These are phyloP conservation scores for Septoria petroselini DNA, from an alignment of 2,329 filamentous ascomycete species.

Conservation along the genomic window DNA sequence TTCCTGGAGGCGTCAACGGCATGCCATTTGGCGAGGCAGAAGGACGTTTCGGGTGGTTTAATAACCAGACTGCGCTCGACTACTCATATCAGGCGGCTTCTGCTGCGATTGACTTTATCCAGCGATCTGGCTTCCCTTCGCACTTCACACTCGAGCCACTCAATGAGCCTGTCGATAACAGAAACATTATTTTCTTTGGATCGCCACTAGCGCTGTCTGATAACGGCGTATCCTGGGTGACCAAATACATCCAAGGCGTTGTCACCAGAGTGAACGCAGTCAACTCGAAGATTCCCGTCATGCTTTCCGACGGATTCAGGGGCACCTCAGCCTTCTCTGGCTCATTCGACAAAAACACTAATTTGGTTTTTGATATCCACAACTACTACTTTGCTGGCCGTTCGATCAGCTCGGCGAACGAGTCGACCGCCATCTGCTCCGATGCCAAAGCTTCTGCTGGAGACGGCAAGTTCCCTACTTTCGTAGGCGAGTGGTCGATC, in stretches of 20 bases:
- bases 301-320: conserved; percentile 36
- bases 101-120: conserved; percentile 36
- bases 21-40: conserved; percentile 30
- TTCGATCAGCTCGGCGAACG: conserved; percentile 27
- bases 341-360: conserved; percentile 27
- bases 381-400: conserved; percentile 35
- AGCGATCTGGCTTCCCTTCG: conserved; percentile 30
- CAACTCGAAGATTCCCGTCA: conserved; percentile 34
- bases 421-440: conserved; percentile 29
- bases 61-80: conserved; percentile 37
- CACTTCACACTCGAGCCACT: conserved; percentile 39
- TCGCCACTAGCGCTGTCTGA: conserved; percentile 34
- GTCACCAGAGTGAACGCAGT: conserved; percentile 27
- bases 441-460: conserved; percentile 25
- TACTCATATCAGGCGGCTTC: conserved; percentile 37
- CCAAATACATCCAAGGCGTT: conserved; percentile 36
- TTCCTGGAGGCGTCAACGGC: conserved; percentile 36
- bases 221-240: conserved; percentile 34
- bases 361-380: conserved; percentile 36
- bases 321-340: conserved; percentile 31
- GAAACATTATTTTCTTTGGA: conserved; percentile 32
- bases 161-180: conserved; percentile 41
- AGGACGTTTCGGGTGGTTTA: conserved; percentile 38
- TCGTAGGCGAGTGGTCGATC: conserved; percentile 39
- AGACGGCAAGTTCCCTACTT: conserved; percentile 34